A percentile compares a stretch with the other conserved stretches of the same genome.
These are phyloP conservation scores for Fusarium denticulatum DNA, from an alignment of 2,329 filamentous ascomycete genomes.

Conservation along the genomic window DNA sequence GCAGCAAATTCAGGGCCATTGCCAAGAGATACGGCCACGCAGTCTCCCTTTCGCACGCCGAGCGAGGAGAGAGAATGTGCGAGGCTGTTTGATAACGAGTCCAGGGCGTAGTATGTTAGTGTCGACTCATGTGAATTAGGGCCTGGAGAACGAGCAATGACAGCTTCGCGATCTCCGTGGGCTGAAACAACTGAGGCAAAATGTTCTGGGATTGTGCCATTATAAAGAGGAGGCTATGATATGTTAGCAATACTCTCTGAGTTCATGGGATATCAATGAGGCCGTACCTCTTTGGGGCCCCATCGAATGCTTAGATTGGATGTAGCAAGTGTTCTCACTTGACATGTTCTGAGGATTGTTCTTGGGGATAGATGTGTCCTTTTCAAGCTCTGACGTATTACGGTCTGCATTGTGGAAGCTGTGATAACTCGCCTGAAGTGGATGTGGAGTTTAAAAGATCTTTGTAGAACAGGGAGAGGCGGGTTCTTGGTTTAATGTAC, in stretches of 20 bases:
- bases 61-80: conserved; percentile 74
- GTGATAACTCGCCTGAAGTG: neutral
- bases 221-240: conserved; percentile 71
- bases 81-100: conserved; percentile 78
- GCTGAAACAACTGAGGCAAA: conserved; percentile 72
- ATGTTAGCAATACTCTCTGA: neutral
- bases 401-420: conserved; percentile 27
- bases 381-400: conserved; percentile 24
- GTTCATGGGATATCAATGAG: too few species aligned
- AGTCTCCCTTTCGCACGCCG: conserved; percentile 82
- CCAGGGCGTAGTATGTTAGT: conserved; percentile 79
- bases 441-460: neutral
- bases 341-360: conserved; percentile 2
- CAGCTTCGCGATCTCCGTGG: conserved; percentile 71
- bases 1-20: conserved; percentile 87
- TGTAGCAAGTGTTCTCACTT: conserved; percentile 32
- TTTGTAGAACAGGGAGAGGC: neutral
- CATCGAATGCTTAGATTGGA: conserved; percentile 43
- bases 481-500: neutral
- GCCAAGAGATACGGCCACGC: conserved; percentile 86
- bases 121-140: conserved; percentile 65
- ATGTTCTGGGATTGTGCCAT: conserved; percentile 76
- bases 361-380: conserved; percentile 4
- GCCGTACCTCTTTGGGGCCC: conserved; percentile 45
- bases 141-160: conserved; percentile 61